Conservation (phyloP, 2,329 filamentous ascomycete species). For the Diplodia intermedia region DNA sequence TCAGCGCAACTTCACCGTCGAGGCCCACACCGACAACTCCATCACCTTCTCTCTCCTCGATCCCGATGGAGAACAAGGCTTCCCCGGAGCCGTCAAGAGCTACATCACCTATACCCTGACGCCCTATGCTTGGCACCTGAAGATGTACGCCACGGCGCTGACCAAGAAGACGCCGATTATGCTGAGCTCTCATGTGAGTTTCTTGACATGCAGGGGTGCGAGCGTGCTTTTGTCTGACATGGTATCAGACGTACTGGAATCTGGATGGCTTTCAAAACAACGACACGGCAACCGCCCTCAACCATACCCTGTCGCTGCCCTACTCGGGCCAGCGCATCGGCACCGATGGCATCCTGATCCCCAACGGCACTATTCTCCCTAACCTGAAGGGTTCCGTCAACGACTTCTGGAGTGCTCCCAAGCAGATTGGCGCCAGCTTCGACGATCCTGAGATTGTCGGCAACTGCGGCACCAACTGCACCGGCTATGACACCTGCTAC, state of each 20-base stretch:
- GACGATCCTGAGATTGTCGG: slow-evolving; percentile 66
- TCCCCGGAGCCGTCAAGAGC: slow-evolving; percentile 77
- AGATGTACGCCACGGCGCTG: slow-evolving; percentile 73
- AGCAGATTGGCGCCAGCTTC: slow-evolving; percentile 77
- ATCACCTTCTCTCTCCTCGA: slow-evolving; percentile 80
- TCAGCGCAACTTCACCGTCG: slow-evolving; percentile 75
- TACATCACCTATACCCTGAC: slow-evolving; percentile 76
- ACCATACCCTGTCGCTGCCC: slow-evolving; percentile 76
- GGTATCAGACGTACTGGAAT: slow-evolving; percentile 76
- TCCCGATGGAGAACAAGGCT: slow-evolving; percentile 74
- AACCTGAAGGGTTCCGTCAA: slow-evolving; percentile 73
- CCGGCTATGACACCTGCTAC: slow-evolving; percentile 82
- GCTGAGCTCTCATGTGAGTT: slow-evolving; percentile 72
- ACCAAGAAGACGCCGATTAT: slow-evolving; percentile 83
- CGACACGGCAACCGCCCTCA: slow-evolving; percentile 68
- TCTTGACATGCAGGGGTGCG: neutral
- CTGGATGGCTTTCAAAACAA: slow-evolving; percentile 80
- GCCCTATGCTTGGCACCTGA: slow-evolving; percentile 72
- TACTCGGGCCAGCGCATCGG: slow-evolving; percentile 73
- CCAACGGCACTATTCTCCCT: slow-evolving; percentile 67
- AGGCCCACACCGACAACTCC: slow-evolving; percentile 68
- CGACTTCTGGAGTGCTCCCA: slow-evolving; percentile 82
- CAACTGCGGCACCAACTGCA: slow-evolving; percentile 83
- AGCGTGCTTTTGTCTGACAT: slow-evolving; percentile 1
- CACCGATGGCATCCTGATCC: slow-evolving; percentile 63